phyloP scores from a whole-genome alignment of 768 basidiomycete species.

The Calvatia gigantea region DNA sequence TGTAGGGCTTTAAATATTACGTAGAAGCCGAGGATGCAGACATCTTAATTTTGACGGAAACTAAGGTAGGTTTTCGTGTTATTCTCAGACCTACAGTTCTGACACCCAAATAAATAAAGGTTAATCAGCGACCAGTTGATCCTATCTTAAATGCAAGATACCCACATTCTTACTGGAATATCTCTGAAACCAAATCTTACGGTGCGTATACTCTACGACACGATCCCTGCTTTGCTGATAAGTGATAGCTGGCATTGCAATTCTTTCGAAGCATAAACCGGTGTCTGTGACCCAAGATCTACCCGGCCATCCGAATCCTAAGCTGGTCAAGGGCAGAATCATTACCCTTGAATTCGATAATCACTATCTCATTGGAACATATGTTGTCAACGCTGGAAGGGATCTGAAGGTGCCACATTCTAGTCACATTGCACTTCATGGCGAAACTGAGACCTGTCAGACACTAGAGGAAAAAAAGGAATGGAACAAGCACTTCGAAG shows the following conservation, averaged over 20 bases:
- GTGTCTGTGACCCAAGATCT: slow-evolving; percentile 60
- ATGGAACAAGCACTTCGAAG: slow-evolving; percentile 78
- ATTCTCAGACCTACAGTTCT: neutral
- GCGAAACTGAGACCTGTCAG: slow-evolving; percentile 33
- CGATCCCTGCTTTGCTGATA: neutral
- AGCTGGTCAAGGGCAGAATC: slow-evolving; percentile 68
- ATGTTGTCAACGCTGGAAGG: slow-evolving; percentile 81
- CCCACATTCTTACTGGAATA: slow-evolving; percentile 74
- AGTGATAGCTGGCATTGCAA: slow-evolving; percentile 68
- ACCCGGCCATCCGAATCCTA: slow-evolving; percentile 71
- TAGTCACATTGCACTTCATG: neutral
- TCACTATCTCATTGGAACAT: slow-evolving; percentile 72
- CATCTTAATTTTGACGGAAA: slow-evolving; percentile 80
- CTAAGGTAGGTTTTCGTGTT: slow-evolving; percentile 49
- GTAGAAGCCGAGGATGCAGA: slow-evolving; percentile 86
- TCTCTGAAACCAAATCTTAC: slow-evolving; percentile 76
- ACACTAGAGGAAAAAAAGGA: slow-evolving; percentile 71
- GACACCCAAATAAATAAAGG: slow-evolving; percentile 34
- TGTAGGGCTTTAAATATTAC: slow-evolving; percentile 76
- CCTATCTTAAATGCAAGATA: slow-evolving; percentile 53
- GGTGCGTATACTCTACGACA: slow-evolving; percentile 36
- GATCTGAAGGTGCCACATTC: slow-evolving; percentile 56
- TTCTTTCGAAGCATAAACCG: slow-evolving; percentile 76
- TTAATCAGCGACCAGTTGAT: slow-evolving; percentile 67
- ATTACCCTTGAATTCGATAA: slow-evolving; percentile 77